Percentiles rank a stretch among this genome's conserved stretches.
Conservation (phyloP, 1,139 yeast genomes). For the Spathaspora sp. region DNA sequence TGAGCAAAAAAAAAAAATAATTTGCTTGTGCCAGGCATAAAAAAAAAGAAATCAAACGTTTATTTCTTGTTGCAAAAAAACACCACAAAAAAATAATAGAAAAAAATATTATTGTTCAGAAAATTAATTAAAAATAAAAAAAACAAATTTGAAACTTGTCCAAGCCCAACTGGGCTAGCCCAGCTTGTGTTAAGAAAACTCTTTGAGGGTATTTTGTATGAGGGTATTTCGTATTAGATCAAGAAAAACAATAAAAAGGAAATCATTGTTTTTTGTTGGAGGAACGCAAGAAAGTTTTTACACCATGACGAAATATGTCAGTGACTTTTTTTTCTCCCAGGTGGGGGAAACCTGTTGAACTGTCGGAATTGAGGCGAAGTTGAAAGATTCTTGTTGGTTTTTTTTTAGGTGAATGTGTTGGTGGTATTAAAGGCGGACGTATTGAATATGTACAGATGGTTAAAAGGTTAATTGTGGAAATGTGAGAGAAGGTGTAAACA, state of each 20-base stretch:
- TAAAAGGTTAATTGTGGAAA: background rate
- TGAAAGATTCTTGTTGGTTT: background rate
- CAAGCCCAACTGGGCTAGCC: background rate
- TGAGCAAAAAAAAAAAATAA: background rate
- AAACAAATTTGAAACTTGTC: background rate
- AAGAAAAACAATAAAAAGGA: no score
- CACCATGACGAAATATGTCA: no score
- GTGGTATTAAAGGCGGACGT: background rate
- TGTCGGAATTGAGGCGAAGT: background rate
- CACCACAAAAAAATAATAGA: background rate
- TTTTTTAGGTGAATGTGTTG: background rate
- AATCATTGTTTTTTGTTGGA: no score
- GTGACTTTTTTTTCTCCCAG: no score
- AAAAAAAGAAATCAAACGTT: background rate
- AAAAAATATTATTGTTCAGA: background rate
- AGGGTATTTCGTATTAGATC: background rate
- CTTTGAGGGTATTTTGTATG: no score
- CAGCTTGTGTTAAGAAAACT: no score
- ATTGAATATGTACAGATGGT: background rate
- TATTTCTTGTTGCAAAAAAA: slow-evolving; percentile 1
- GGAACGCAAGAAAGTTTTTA: no score
- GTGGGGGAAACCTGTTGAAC: background rate
- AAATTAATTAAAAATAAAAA: background rate
- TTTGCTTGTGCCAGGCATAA: background rate
- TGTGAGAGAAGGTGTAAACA: background rate